A percentile compares a stretch with the other conserved stretches of the same genome.
Conservation (phyloP, 176 grass and related monocot species). For the Carex littledalei region DNA sequence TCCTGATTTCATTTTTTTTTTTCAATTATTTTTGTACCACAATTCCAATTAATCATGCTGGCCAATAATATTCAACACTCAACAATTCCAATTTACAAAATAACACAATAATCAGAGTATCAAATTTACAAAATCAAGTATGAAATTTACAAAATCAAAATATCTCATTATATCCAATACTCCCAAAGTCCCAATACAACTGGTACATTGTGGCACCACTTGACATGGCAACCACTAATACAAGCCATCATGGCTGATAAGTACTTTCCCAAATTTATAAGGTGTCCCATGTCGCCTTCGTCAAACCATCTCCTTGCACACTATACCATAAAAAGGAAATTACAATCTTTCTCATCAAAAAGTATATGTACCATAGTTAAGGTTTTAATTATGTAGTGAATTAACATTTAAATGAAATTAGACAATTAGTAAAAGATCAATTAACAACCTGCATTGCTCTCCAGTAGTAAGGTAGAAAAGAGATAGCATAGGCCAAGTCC, state of each 20-base stretch:
- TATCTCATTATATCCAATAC: no score
- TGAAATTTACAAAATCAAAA: no score
- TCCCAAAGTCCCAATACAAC: slow-evolving; percentile 98
- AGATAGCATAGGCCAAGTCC: slow-evolving; percentile 89
- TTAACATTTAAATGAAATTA: background rate
- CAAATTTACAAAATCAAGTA: no score
- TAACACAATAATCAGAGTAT: no score
- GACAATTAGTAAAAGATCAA: background rate
- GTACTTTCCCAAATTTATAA: slow-evolving; percentile 92
- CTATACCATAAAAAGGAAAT: slow-evolving; percentile 25
- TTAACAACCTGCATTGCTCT: slow-evolving; percentile 87
- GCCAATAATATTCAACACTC: no score
- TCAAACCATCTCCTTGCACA: slow-evolving; percentile 99
- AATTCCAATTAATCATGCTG: no score
- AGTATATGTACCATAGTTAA: background rate
- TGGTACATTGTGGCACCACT: slow-evolving; percentile 85
- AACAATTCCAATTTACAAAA: no score
- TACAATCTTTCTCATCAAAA: background rate
- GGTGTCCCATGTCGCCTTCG: slow-evolving; percentile 81
- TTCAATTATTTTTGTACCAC: no score
- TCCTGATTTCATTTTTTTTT: no score
- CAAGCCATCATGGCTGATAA: slow-evolving; percentile 92
- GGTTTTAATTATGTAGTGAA: background rate
- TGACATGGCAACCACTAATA: slow-evolving; percentile 62
- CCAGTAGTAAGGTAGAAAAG: slow-evolving; percentile 97